phyloP scores from a whole-genome alignment of 2,329 filamentous ascomycete species.

The Monilinia fructigena region DNA sequence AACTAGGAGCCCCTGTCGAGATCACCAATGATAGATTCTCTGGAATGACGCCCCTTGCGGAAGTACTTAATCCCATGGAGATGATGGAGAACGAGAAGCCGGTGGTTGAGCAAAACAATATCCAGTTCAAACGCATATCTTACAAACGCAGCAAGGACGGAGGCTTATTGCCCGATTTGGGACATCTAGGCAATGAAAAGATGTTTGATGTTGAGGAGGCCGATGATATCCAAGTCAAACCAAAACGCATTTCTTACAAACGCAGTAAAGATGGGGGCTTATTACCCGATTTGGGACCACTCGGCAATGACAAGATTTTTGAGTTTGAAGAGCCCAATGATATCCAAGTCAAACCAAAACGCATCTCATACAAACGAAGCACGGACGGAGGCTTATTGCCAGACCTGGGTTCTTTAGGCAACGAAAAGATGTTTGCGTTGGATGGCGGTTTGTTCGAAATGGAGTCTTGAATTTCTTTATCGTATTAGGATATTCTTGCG shows the following conservation, averaged over 20 bases:
- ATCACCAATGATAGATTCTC: conserved; percentile 28
- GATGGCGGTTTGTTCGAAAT: conserved; percentile 25
- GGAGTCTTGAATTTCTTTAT: conserved; percentile 21
- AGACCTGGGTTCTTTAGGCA: conserved; percentile 20
- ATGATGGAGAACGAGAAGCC: conserved; percentile 19
- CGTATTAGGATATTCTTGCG: not conserved
- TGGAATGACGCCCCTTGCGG: conserved; percentile 24
- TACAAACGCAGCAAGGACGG: conserved; percentile 22
- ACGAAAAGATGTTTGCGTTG: conserved; percentile 27
- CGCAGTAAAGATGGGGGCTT: conserved; percentile 2
- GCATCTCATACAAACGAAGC: conserved; percentile 22
- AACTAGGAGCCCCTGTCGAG: conserved; percentile 37
- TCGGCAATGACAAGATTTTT: conserved; percentile 26
- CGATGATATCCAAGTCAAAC: conserved; percentile 5
- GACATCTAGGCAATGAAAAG: conserved; percentile 22
- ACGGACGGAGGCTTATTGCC: conserved; percentile 14
- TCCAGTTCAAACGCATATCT: conserved; percentile 20
- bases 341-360: conserved; percentile 13
- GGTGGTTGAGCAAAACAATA: not conserved
- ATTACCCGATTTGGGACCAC: conserved; percentile 17
- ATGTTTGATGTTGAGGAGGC: conserved; percentile 20
- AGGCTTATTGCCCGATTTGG: conserved; percentile 21
- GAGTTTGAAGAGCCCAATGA: not conserved
- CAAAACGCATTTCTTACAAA: conserved; percentile 17
- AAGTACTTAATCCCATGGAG: conserved; percentile 8